Evolutionary conservation across 176 grass and related monocot genomes (phyloP).

Genomic region (Chloris gayana): DNA sequence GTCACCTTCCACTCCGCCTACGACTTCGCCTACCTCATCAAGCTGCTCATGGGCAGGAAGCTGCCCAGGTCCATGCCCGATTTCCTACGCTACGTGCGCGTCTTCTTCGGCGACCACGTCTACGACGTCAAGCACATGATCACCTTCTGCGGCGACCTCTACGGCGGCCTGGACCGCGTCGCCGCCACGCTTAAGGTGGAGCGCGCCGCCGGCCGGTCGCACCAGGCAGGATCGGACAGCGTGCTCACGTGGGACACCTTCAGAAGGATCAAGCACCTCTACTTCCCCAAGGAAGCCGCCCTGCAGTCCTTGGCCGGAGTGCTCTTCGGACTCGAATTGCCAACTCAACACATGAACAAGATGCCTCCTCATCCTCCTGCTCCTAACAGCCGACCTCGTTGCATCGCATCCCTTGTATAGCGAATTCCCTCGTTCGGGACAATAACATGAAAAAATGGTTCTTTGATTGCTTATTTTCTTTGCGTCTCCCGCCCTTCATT

Average conservation of each 20-base stretch:
- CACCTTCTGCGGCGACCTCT: slow-evolving; percentile 40
- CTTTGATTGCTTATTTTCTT: slow-evolving; percentile 31
- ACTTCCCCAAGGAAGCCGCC: slow-evolving; percentile 43
- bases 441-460: background rate
- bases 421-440: background rate
- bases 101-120: slow-evolving; percentile 67
- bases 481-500: background rate
- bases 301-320: slow-evolving; percentile 41
- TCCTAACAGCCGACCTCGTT: background rate
- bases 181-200: slow-evolving; percentile 50
- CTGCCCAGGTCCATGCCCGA: slow-evolving; percentile 47
- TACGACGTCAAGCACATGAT: slow-evolving; percentile 85
- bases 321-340: slow-evolving; percentile 55
- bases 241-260: slow-evolving; percentile 82
- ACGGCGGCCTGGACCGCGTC: slow-evolving; percentile 65
- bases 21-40: slow-evolving; percentile 83
- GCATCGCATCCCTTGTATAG: background rate
- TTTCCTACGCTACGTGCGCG: slow-evolving; percentile 46
- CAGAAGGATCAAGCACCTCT: slow-evolving; percentile 50
- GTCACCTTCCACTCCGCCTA: slow-evolving; percentile 80
- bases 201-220: slow-evolving; percentile 55
- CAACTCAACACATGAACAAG: background rate
- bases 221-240: slow-evolving; percentile 87
- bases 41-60: slow-evolving; percentile 50
- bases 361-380: background rate